phyloP scores from a whole-genome alignment of 202 grass and related monocot species.

The Musa balbisiana region DNA sequence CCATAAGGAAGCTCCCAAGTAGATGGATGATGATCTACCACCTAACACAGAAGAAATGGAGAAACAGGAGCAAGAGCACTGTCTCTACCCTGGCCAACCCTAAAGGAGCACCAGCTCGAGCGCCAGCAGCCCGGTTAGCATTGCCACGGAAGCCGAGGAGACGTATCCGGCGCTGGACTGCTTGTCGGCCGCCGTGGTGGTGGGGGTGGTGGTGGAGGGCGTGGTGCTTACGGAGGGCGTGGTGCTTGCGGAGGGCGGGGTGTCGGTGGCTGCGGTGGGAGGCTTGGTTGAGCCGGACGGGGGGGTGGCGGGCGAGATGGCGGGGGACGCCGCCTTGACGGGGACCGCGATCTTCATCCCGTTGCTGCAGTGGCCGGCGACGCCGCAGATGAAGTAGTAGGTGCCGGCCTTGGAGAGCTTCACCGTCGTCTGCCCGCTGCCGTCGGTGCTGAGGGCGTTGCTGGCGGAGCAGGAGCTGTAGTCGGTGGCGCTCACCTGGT shows the following conservation, averaged over 20 bases:
- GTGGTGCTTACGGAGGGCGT: conserved; percentile 13
- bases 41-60: too few relatives aligned
- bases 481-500: conserved; percentile 56
- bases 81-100: conserved; percentile 38
- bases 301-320: neutral
- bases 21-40: too few relatives aligned
- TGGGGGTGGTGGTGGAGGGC: neutral
- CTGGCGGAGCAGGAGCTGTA: conserved; percentile 60
- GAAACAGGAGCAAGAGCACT: conserved; percentile 26
- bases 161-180: too few relatives aligned
- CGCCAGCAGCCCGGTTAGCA: conserved; percentile 29
- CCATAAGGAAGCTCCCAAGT: too few relatives aligned
- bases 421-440: conserved; percentile 38
- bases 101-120: conserved; percentile 33
- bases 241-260: conserved; percentile 11
- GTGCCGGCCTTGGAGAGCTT: conserved; percentile 45
- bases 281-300: conserved; percentile 14
- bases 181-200: conserved; percentile 8
- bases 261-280: conserved; percentile 4
- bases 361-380: conserved; percentile 53
- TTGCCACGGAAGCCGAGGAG: neutral
- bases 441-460: conserved; percentile 58
- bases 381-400: conserved; percentile 80
- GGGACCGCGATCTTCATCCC: conserved; percentile 67
- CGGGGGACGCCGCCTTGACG: conserved; percentile 20